phyloP scores from a whole-genome alignment of 345 rosid genomes.

The Theobroma cacao region DNA sequence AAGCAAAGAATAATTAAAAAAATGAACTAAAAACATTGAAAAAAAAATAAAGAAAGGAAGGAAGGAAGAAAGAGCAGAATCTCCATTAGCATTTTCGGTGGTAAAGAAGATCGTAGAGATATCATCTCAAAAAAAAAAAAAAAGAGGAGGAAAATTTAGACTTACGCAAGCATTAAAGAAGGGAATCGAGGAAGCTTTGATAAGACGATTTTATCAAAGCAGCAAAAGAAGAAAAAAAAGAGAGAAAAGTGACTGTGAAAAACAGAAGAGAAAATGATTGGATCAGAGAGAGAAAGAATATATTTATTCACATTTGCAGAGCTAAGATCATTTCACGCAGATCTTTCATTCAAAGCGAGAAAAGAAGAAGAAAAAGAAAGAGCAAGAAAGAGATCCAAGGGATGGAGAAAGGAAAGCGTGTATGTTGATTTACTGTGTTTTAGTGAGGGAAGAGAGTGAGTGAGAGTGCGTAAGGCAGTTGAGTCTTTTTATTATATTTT shows the following conservation, averaged over 20 bases:
- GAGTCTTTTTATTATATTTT: slow-evolving; percentile 10
- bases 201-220: not conserved
- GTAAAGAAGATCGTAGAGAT: not conserved
- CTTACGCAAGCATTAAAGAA: slow-evolving; percentile 11
- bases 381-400: not conserved
- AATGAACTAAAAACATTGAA: not conserved
- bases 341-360: not conserved
- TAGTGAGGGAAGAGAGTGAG: slow-evolving; percentile 11
- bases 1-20: slow-evolving; percentile 43
- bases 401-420: slow-evolving; percentile 4
- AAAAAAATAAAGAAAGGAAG: not conserved
- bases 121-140: not conserved
- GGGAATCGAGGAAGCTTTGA: slow-evolving; percentile 4
- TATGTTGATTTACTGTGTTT: not conserved
- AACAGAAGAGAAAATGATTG: slow-evolving; percentile 1
- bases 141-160: not conserved
- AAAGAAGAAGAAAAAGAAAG: not conserved
- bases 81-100: not conserved
- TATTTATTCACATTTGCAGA: slow-evolving; percentile 6
- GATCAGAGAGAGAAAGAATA: not conserved
- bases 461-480: slow-evolving; percentile 22
- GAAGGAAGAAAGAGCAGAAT: not conserved
- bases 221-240: too few relatives aligned
- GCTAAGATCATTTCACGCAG: not conserved
- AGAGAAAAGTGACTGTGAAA: not conserved